Percentiles rank a stretch among this genome's conserved stretches.
These are phyloP conservation scores for Lepiota venenata DNA, from an alignment of 768 basidiomycete species.

Conservation along the genomic window DNA sequence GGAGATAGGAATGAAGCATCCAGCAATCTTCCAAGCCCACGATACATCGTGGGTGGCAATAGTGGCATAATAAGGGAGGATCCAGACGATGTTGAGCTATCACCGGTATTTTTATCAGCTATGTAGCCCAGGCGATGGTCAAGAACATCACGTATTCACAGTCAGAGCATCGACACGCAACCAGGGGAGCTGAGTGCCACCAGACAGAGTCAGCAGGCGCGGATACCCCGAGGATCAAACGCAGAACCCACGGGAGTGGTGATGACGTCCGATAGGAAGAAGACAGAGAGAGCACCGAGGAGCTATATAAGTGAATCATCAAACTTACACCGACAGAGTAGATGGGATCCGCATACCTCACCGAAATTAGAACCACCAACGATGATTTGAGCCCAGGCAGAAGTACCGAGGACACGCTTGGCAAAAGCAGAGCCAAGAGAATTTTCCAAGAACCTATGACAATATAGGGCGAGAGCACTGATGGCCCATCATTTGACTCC, in stretches of 20 bases:
- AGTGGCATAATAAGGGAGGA: constrained; percentile 24
- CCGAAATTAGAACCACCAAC: too few relatives aligned
- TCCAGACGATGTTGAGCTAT: constrained; percentile 26
- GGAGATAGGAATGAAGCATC: constrained; percentile 29
- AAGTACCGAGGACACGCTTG: constrained; percentile 24
- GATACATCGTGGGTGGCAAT: constrained; percentile 19
- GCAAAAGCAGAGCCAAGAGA: constrained; percentile 27
- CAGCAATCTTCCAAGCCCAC: constrained; percentile 30
- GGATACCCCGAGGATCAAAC: too few relatives aligned
- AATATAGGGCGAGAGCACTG: constrained; percentile 26
- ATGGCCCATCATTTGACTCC: background rate
- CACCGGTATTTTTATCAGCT: too few relatives aligned
- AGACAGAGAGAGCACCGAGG: too few relatives aligned
- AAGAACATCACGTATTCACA: too few relatives aligned
- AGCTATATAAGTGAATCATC: too few relatives aligned
- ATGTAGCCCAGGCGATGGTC: too few relatives aligned
- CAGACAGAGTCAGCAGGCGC: too few relatives aligned
- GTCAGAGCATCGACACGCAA: constrained; percentile 26
- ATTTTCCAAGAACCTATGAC: constrained; percentile 28
- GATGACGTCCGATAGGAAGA: too few relatives aligned
- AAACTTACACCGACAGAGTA: too few relatives aligned
- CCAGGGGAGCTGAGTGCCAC: constrained; percentile 21
- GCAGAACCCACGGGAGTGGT: too few relatives aligned
- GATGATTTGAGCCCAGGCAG: constrained; percentile 19
- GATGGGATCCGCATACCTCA: too few relatives aligned